Base-by-base conservation (phyloP, 257 asterid species). In the Gentiana straminea region DNA sequence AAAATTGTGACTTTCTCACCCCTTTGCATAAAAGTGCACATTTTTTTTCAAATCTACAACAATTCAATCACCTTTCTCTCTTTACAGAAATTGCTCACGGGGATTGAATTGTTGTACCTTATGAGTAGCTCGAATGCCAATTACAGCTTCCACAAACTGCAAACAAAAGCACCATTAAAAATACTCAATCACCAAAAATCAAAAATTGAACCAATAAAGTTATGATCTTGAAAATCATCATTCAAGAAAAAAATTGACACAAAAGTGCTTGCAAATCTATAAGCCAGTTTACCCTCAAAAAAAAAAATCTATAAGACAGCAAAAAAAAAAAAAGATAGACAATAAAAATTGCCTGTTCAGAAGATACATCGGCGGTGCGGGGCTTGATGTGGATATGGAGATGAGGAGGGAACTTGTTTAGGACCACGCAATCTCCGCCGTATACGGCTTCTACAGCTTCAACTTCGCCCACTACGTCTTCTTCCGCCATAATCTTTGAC, bases 61-160 rank as follows among this genome's bases (percentile, higher is more conserved):
- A 41, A 41, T 41, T 41, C 46, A 41, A 1, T 7, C 2, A 39
- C 45, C 46, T 41, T 41, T 3, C 46, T 41, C 46, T 41, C 46
- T 41, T 41, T 10, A 10, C 9, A 10, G 46, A 5, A 41, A 10
- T 41, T 2, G 2, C 7, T 5, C 46, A 4, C 45, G 45, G 45
- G 45, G 45, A 39, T 8, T 39, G 45, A 39, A 39, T 9, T 44
- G 55, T 55, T 59, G 60, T 81, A 86, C 94, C 94, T 79, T 68
- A 54, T 82, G 68, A 66, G 75, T 80, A 41, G 96, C 91, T 53
- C 49, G 79, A 37, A 90, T 90, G 49, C 79, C 90, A 33, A 90
- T 73, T 58, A 75, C 68, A 58, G 94, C 96, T 80, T 86, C 94
- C 67, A 86, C 96, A 73, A 90, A 90, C 98, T 86, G 84, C 75